Evolutionary conservation across 164 flowering plant genomes (phyloP).

Genomic region (Umbilicus rupestris): DNA sequence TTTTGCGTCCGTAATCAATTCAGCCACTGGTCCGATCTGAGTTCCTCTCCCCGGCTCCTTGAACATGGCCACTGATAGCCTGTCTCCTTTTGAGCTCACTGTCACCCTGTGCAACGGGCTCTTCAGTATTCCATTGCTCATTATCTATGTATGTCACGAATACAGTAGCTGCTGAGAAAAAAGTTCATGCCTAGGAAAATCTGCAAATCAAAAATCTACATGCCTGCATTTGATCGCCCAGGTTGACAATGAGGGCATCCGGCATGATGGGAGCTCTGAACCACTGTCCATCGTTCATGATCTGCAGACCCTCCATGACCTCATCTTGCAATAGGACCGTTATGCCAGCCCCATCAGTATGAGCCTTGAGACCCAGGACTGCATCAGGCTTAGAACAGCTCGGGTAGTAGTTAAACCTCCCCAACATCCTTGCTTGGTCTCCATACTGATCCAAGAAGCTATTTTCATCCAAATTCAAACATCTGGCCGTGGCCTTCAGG

Average conservation of each 20-base stretch:
- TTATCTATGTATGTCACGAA: no score
- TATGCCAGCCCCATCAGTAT: constrained; percentile 40
- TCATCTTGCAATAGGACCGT: constrained; percentile 46
- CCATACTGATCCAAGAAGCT: constrained; percentile 26
- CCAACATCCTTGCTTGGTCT: constrained; percentile 12
- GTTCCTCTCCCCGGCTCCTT: constrained; percentile 12
- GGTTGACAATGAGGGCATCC: constrained; percentile 34
- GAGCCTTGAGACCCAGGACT: constrained; percentile 42
- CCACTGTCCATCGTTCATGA: constrained; percentile 42
- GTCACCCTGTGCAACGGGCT: constrained; percentile 29
- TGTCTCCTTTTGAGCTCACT: constrained; percentile 15
- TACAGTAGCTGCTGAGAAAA: neutral
- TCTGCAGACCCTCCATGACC: constrained; percentile 53
- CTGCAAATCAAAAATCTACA: no score
- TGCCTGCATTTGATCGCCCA: constrained; percentile 36
- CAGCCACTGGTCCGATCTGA: constrained; percentile 20
- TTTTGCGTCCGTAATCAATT: constrained; percentile 14
- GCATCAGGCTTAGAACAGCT: constrained; percentile 34
- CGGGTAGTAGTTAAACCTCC: constrained; percentile 43
- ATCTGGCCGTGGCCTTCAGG: constrained; percentile 30
- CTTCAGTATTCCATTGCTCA: constrained; percentile 30
- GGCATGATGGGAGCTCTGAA: constrained; percentile 30
- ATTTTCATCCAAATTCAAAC: constrained; percentile 32
- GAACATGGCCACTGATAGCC: constrained; percentile 21
- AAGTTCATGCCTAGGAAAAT: neutral